A percentile compares a stretch with the other conserved stretches of the same genome.
Conservation (phyloP, 2,329 filamentous ascomycete species). For the Aspergillus melleus region DNA sequence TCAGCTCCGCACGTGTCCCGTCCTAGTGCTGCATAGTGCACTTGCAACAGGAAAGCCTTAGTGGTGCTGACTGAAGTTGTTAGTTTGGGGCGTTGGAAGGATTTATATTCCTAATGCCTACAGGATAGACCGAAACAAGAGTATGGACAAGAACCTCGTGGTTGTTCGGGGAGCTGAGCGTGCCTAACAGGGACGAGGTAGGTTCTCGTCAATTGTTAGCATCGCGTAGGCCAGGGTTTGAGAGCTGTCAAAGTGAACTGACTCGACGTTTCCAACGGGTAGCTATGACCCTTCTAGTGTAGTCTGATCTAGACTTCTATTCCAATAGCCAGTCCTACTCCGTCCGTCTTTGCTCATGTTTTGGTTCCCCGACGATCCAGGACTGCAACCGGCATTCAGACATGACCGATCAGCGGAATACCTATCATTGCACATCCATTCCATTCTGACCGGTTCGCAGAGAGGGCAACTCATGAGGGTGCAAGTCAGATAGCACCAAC, state of each 20-base stretch:
- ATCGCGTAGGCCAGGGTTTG: neutral
- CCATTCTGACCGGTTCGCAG: no score
- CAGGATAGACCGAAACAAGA: no score
- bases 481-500: neutral
- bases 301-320: no score
- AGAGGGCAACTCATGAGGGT: no score
- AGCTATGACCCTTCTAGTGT: neutral
- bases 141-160: no score
- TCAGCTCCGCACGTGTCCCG: neutral
- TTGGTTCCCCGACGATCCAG: neutral
- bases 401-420: neutral
- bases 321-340: neutral
- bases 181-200: no score
- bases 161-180: no score
- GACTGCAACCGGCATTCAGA: neutral
- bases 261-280: neutral
- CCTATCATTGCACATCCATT: no score
- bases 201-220: neutral
- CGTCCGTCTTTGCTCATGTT: neutral
- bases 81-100: neutral
- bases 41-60: neutral
- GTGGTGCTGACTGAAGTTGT: neutral
- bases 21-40: neutral
- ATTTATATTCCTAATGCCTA: neutral
- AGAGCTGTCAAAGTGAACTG: neutral